These are phyloP conservation scores for Bolboschoenus planiculmis DNA, from an alignment of 176 grass and related monocot species.

Conservation along the genomic window DNA sequence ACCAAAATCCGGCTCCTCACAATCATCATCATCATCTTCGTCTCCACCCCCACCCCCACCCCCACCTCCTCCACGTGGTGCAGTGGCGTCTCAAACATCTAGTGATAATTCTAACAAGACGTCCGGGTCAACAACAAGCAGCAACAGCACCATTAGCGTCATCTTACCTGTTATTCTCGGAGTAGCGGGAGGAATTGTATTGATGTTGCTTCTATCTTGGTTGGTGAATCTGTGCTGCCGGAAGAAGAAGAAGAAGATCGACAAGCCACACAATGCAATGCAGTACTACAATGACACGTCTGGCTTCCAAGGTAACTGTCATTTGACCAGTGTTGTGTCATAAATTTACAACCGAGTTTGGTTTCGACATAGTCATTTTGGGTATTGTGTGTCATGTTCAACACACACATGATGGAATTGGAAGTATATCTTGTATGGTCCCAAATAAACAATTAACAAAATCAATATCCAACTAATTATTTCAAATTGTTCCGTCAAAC, in stretches of 20 bases:
- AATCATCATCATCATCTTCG: slow-evolving; percentile 10
- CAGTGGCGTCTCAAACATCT: slow-evolving; percentile 6
- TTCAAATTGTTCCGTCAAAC: neutral
- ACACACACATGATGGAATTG: neutral
- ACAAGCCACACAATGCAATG: slow-evolving; percentile 45
- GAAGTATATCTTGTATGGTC: neutral
- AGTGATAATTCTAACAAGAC: neutral
- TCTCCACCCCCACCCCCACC: slow-evolving; percentile 11
- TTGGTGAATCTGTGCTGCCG: slow-evolving; percentile 50
- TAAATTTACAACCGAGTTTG: neutral
- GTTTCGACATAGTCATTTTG: neutral
- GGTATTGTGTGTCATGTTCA: neutral
- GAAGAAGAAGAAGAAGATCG: slow-evolving; percentile 40
- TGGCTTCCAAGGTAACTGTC: slow-evolving; percentile 34
- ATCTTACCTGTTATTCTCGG: slow-evolving; percentile 34
- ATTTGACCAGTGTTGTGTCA: neutral
- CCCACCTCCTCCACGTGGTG: neutral
- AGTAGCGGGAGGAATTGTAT: slow-evolving; percentile 35
- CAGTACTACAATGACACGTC: slow-evolving; percentile 49
- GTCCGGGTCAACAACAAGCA: neutral
- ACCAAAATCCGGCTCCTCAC: slow-evolving; percentile 13
- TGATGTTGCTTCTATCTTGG: slow-evolving; percentile 26
- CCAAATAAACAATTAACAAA: neutral
- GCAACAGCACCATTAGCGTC: neutral
- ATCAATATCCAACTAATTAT: neutral